Conservation (phyloP, 768 basidiomycete genomes). For the Suillus spraguei region DNA sequence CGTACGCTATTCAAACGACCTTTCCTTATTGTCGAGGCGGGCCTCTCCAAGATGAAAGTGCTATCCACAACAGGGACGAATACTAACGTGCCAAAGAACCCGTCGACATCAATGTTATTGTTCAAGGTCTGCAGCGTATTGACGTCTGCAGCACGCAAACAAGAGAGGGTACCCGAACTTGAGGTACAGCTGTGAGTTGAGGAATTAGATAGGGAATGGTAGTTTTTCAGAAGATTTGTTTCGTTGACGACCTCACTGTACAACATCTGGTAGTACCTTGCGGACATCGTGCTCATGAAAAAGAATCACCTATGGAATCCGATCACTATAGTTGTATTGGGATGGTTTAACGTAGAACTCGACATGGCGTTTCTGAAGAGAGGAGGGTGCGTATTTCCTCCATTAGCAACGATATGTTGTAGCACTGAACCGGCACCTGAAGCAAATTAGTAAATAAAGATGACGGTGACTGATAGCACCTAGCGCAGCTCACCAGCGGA, state of each 20-base stretch:
- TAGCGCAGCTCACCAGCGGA: slow-evolving; percentile 21
- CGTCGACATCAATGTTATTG: not conserved
- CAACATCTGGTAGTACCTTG: slow-evolving; percentile 25
- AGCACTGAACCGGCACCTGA: slow-evolving; percentile 51
- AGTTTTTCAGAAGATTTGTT: slow-evolving; percentile 19
- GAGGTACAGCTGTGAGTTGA: too few species aligned
- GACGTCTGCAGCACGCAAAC: too few species aligned
- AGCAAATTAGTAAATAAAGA: not conserved
- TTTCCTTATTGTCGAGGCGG: not conserved
- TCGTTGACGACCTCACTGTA: slow-evolving; percentile 36
- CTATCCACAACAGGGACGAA: not conserved
- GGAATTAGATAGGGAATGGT: too few species aligned
- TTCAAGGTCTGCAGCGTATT: too few species aligned
- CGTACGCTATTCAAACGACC: not conserved
- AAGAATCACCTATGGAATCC: slow-evolving; percentile 38
- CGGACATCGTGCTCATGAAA: not conserved
- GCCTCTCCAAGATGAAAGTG: not conserved
- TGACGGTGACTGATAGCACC: not conserved
- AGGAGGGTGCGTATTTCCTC: slow-evolving; percentile 45
- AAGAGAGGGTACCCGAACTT: too few species aligned
- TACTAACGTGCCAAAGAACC: not conserved
- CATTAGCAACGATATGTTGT: slow-evolving; percentile 50
- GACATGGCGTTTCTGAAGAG: slow-evolving; percentile 47
- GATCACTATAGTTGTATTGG: slow-evolving; percentile 47
- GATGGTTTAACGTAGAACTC: slow-evolving; percentile 48